phyloP scores from a whole-genome alignment of 371 early-diverging fungal genomes.

The Saksenaea vasiformis region DNA sequence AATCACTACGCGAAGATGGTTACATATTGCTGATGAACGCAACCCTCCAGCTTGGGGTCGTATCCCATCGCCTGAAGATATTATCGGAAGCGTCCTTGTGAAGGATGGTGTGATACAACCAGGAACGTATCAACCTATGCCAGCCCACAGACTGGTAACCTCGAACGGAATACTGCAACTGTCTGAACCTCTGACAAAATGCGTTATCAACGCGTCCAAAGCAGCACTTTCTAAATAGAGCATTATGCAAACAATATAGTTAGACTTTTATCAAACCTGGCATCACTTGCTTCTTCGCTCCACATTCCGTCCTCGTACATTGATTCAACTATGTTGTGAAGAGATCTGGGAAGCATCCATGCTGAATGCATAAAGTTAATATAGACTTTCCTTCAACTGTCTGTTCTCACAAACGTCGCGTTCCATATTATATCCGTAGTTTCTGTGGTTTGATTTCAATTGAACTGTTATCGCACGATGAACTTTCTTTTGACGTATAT shows the following conservation, averaged over 20 bases:
- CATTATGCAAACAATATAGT: too few species aligned
- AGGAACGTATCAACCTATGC: constrained; percentile 72
- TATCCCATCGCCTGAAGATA: constrained; percentile 79
- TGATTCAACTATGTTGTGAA: too few species aligned
- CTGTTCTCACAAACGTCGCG: too few species aligned
- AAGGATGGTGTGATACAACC: constrained; percentile 52
- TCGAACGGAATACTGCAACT: constrained; percentile 72
- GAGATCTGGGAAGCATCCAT: too few species aligned
- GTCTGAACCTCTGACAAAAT: constrained; percentile 45
- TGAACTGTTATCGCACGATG: too few species aligned
- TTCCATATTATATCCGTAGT: too few species aligned
- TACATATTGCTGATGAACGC: constrained; percentile 63
- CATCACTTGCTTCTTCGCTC: too few species aligned
- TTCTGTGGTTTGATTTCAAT: too few species aligned
- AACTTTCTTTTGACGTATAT: too few species aligned
- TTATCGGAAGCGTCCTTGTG: constrained; percentile 74
- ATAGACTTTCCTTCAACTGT: too few species aligned
- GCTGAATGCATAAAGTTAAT: too few species aligned
- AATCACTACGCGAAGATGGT: constrained; percentile 36
- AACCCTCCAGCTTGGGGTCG: constrained; percentile 73
- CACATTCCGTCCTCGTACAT: too few species aligned
- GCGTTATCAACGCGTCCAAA: constrained; percentile 30
- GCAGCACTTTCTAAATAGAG: not conserved
- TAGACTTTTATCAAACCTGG: not conserved
- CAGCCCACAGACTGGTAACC: constrained; percentile 78